Evolutionary conservation across 129 eudicot species (phyloP).

Genomic region (sunflower (Helianthus annuus)): DNA sequence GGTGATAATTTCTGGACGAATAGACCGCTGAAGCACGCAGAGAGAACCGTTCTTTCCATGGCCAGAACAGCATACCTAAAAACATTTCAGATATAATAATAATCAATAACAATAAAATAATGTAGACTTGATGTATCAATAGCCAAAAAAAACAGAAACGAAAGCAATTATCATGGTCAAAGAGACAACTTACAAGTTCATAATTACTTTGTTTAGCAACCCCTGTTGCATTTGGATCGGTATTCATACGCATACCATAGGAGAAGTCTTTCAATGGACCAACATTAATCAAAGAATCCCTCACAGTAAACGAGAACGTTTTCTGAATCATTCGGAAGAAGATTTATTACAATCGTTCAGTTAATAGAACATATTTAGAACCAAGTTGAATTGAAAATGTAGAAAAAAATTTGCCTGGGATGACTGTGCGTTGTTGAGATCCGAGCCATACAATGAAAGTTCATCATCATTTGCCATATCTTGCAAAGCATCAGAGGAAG

Average conservation of each 20-base stretch:
- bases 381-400: background rate
- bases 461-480: conserved; percentile 87
- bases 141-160: conserved; percentile 2
- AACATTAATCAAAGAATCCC: conserved; percentile 91
- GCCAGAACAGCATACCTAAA: conserved; percentile 97
- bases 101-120: background rate
- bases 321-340: conserved; percentile 55
- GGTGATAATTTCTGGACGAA: conserved; percentile 94
- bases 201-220: conserved; percentile 91
- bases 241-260: conserved; percentile 83
- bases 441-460: conserved; percentile 84
- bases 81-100: background rate
- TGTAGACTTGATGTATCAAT: background rate
- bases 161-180: too few species aligned
- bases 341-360: background rate
- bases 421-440: conserved; percentile 72
- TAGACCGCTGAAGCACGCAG: conserved; percentile 84
- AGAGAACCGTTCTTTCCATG: conserved; percentile 99
- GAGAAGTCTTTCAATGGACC: conserved; percentile 96
- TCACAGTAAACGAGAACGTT: conserved; percentile 83
- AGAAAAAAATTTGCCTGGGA: conserved; percentile 61
- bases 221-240: conserved; percentile 79
- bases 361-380: background rate
- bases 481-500: conserved; percentile 92
- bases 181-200: conserved; percentile 72